These are phyloP conservation scores for Baudoinia panamericana DNA, from an alignment of 495 filamentous ascomycete species.

Conservation along the genomic window DNA sequence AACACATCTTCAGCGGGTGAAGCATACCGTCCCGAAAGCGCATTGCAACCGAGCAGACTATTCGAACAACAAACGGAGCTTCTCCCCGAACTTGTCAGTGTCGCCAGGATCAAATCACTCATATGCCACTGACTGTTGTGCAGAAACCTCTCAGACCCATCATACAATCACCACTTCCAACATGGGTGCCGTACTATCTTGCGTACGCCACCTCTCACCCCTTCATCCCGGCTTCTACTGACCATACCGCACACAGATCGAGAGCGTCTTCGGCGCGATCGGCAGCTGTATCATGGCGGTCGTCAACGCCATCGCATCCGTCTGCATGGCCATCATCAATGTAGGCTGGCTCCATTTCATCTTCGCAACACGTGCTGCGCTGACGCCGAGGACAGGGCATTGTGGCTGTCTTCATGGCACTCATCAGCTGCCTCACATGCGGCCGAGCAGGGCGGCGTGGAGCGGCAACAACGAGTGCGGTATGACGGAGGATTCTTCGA, in stretches of 20 bases:
- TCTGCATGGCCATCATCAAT: conserved; percentile 16
- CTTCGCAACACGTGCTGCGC: not conserved
- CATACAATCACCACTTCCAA: conserved; percentile 29
- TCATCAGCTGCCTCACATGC: conserved; percentile 22
- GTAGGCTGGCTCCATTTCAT: not conserved
- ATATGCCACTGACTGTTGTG: not conserved
- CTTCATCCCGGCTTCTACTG: conserved; percentile 1
- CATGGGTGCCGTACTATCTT: conserved; percentile 94
- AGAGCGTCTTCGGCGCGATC: conserved; percentile 67
- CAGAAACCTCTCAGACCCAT: conserved; percentile 17
- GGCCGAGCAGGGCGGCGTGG: conserved; percentile 12
- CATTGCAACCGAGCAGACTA: too few species aligned
- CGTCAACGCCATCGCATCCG: conserved; percentile 57
- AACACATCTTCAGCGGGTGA: too few species aligned
- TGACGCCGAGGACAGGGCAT: conserved; percentile 32
- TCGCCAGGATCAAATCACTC: not conserved
- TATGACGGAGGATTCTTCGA: conserved; percentile 5
- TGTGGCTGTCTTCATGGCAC: conserved; percentile 62
- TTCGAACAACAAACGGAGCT: too few species aligned
- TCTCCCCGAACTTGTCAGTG: too few species aligned
- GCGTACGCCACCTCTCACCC: conserved; percentile 49
- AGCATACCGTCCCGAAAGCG: too few species aligned
- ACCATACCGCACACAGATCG: conserved; percentile 43
- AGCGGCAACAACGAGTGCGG: conserved; percentile 14
- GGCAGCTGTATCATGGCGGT: conserved; percentile 73